Conservation (phyloP, 2,329 filamentous ascomycete genomes). For the Xylariaceae sp. region DNA sequence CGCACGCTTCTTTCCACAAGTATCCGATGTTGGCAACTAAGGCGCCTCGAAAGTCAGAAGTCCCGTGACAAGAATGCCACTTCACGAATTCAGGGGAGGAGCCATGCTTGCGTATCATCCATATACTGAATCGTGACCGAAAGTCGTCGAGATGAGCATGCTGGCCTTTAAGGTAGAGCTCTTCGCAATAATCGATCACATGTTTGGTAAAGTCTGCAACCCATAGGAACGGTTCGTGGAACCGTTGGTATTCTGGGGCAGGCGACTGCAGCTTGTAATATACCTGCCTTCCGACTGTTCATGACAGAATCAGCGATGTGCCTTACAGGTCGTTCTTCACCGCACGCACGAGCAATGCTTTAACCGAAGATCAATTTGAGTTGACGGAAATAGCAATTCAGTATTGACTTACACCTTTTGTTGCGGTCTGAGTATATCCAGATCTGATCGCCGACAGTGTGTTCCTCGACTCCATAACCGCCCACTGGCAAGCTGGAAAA, state of each 20-base stretch:
- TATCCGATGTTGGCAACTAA: conserved; percentile 59
- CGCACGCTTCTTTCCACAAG: conserved; percentile 60
- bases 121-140: conserved; percentile 50
- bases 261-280: conserved; percentile 64
- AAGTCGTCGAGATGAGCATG: conserved; percentile 56
- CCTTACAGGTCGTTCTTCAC: too few species aligned
- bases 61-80: conserved; percentile 52
- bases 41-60: conserved; percentile 59
- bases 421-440: conserved; percentile 60
- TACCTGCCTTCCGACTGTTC: conserved; percentile 39
- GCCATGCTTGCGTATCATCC: conserved; percentile 48
- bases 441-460: conserved; percentile 49
- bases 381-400: too few species aligned
- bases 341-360: too few species aligned
- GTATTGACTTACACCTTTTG: too few species aligned
- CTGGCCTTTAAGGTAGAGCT: conserved; percentile 27
- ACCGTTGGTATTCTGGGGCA: conserved; percentile 57
- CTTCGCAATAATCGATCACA: conserved; percentile 61
- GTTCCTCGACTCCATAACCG: conserved; percentile 52
- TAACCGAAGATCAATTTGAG: too few species aligned
- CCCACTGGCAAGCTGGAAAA: conserved; percentile 62
- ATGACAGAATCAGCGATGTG: too few species aligned
- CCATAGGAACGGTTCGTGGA: conserved; percentile 64
- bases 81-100: conserved; percentile 38
- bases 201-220: conserved; percentile 68